These are phyloP conservation scores for Talaromyces adpressus DNA, from an alignment of 495 filamentous ascomycete species.

Conservation along the genomic window DNA sequence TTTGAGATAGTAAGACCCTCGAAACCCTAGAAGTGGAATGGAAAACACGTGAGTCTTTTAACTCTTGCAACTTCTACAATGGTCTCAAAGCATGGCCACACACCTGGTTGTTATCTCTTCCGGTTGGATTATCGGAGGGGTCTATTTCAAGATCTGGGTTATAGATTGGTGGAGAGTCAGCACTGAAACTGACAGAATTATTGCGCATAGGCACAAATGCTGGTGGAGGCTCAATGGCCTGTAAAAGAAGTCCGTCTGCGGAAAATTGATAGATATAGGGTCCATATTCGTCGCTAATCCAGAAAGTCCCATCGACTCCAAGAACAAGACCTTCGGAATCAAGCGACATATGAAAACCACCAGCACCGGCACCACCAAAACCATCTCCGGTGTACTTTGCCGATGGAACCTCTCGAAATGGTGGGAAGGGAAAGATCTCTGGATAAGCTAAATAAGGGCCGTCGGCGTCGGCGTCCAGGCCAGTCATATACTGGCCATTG, in stretches of 20 bases:
- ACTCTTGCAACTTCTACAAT: neutral
- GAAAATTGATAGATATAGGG: constrained; percentile 68
- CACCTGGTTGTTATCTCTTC: constrained; percentile 57
- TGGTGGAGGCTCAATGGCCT: constrained; percentile 60
- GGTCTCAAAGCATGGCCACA: neutral
- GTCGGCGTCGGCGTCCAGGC: constrained; percentile 58
- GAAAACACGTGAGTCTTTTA: neutral
- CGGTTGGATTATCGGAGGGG: constrained; percentile 52
- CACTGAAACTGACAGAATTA: constrained; percentile 48
- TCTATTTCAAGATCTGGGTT: constrained; percentile 31
- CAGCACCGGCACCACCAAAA: constrained; percentile 56
- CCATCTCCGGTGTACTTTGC: constrained; percentile 66
- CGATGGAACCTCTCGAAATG: constrained; percentile 57
- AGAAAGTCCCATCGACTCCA: constrained; percentile 57
- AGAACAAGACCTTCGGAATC: constrained; percentile 71
- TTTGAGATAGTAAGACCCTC: constrained; percentile 61
- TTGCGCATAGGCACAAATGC: constrained; percentile 65
- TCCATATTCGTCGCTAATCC: constrained; percentile 76
- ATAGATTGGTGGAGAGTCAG: constrained; percentile 58
- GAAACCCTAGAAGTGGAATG: constrained; percentile 46
- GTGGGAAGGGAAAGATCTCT: constrained; percentile 18
- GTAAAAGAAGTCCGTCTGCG: constrained; percentile 49
- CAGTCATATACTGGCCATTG: constrained; percentile 60
- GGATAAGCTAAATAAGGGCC: constrained; percentile 42
- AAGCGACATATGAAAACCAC: constrained; percentile 54